These are phyloP conservation scores for Venturia aucupariae DNA, from an alignment of 2,329 filamentous ascomycete species.

Conservation along the genomic window DNA sequence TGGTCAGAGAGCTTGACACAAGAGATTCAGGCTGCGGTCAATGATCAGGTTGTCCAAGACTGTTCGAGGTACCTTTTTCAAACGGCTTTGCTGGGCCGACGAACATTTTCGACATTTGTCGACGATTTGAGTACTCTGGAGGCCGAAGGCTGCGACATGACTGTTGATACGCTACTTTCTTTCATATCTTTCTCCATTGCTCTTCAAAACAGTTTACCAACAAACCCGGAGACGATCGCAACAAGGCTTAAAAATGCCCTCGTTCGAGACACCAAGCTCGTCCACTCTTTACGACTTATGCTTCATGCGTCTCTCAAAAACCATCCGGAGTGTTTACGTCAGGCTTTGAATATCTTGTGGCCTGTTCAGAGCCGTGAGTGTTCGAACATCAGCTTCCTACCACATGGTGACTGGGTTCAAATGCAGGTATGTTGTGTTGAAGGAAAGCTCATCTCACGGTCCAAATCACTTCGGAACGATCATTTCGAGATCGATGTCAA, in stretches of 20 bases:
- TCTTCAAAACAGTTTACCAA: constrained; percentile 39
- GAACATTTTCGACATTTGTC: constrained; percentile 33
- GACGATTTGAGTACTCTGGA: constrained; percentile 15
- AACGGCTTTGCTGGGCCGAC: constrained; percentile 47
- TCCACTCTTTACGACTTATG: constrained; percentile 27
- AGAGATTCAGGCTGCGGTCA: no score
- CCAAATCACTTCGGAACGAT: no score
- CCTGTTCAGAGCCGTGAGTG: constrained; percentile 22
- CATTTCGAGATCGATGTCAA: no score
- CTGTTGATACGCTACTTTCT: constrained; percentile 15
- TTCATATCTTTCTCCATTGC: constrained; percentile 35
- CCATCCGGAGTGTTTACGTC: constrained; percentile 23
- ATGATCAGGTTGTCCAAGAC: no score
- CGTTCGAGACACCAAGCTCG: constrained; percentile 39
- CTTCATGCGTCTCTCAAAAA: constrained; percentile 29
- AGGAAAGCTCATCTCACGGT: no score
- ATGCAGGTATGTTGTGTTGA: no score
- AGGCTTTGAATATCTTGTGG: constrained; percentile 36
- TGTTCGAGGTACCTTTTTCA: constrained; percentile 41
- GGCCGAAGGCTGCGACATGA: neutral
- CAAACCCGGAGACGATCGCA: constrained; percentile 28
- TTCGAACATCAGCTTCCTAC: constrained; percentile 21
- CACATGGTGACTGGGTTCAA: constrained; percentile 24
- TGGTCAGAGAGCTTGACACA: no score
- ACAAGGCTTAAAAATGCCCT: constrained; percentile 30